Evolutionary conservation across 2,329 filamentous ascomycete genomes (phyloP).

Genomic region (Aspergillus texensis): DNA sequence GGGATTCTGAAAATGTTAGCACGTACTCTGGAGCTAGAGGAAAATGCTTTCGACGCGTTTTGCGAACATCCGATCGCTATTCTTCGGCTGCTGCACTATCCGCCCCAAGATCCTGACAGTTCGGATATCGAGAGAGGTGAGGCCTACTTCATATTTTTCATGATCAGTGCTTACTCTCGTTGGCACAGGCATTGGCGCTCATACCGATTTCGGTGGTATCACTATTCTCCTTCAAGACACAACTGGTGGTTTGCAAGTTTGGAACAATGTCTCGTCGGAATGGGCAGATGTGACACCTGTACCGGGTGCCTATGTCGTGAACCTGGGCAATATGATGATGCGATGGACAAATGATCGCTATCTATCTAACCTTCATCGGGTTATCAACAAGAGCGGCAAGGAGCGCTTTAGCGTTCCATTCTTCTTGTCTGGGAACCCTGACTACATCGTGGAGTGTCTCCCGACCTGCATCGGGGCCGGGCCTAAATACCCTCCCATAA

Average conservation of each 20-base stretch:
- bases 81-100: constrained; percentile 32
- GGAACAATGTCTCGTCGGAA: constrained; percentile 21
- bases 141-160: background rate
- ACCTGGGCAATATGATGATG: constrained; percentile 36
- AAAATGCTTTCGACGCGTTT: constrained; percentile 26
- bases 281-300: constrained; percentile 31
- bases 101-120: constrained; percentile 25
- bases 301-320: constrained; percentile 31
- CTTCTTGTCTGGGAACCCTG: constrained; percentile 31
- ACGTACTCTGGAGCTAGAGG: background rate
- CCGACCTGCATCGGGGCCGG: constrained; percentile 16
- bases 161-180: background rate
- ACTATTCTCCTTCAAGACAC: constrained; percentile 36
- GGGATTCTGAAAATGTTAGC: background rate
- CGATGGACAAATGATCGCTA: constrained; percentile 33
- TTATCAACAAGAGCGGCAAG: constrained; percentile 29
- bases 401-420: constrained; percentile 32
- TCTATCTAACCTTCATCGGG: constrained; percentile 31
- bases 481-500: constrained; percentile 28
- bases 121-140: constrained; percentile 20
- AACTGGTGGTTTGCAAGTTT: constrained; percentile 31
- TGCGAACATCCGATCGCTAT: constrained; percentile 28
- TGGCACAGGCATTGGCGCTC: constrained; percentile 30
- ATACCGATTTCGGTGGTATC: constrained; percentile 37
- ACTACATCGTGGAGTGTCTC: constrained; percentile 28